Evolutionary conservation across 2,329 filamentous ascomycete species (phyloP), one percentile per base, ranked within the genome.

Genomic region (Fusarium sp.): DNA sequence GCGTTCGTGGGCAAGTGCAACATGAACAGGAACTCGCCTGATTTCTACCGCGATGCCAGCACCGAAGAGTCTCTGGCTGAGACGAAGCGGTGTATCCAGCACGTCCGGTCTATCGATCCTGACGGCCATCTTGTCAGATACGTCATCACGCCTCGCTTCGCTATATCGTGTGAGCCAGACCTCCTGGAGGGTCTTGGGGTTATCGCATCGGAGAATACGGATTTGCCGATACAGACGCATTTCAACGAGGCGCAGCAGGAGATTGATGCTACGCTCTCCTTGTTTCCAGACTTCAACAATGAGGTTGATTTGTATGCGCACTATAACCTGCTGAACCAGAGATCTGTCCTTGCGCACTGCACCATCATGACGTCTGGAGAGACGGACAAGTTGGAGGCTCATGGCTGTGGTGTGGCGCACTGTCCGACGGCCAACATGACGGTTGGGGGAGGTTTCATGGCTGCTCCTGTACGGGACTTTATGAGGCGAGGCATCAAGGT

Each of bases 361-460:
- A 92, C 90, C 65, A 87, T 89, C 77, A 88, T 92, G 81, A 86
- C 83, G 6, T 86, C 89, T 4, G 84, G 88, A 33, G 91, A 93
- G 79, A 86, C 88, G 56, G 71, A 80, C 1, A 82, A 83, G 6
- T 74, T 93, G 2, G 74, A 80, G 16, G 79, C 82, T 10, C 81
- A 89, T 10, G 80, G 81, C 0, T 92, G 90, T 71, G 90, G 91
- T 20, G 84, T 93, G 2, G 89, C 91, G 0, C 91, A 93, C 76
- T 93, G 91, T 67, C 91, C 91, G 0, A 86, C 90, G 2, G 85
- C 90, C 11, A 93, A 92, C 79, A 92, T 91, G 82, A 91, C 89
- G 0, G 86, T 90, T 0, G 88, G 89, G 3, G 89, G 87, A 18
- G 91, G 89, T 22, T 91, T 90, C 81, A 90, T 91, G 90, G 87